Conservation (phyloP, 352 stramenopile species). For the Globisporangium abappressorium region DNA sequence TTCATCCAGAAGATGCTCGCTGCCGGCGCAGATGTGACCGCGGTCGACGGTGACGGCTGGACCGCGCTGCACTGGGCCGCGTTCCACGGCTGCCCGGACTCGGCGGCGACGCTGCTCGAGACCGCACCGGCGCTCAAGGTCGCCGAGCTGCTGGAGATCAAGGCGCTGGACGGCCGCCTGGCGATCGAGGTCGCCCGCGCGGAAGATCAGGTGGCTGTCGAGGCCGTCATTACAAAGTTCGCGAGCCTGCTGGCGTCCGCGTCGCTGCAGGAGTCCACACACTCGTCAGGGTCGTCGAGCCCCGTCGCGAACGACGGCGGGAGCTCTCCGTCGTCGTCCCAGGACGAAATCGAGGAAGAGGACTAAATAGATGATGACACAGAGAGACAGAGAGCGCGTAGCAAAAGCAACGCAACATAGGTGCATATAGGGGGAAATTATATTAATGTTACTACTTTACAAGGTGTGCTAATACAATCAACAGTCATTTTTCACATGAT, state of each 20-base stretch:
- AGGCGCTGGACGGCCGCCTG: conserved; percentile 59
- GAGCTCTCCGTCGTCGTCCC: neutral
- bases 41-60: conserved; percentile 75
- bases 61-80: conserved; percentile 82
- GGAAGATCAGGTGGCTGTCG: conserved; percentile 68
- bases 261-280: neutral
- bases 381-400: neutral
- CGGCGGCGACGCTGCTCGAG: conserved; percentile 57
- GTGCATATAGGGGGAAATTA: neutral
- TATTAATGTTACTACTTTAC: neutral
- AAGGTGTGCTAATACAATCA: conserved; percentile 1
- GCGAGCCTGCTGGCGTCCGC: conserved; percentile 15
- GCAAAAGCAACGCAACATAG: neutral
- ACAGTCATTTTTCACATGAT: neutral
- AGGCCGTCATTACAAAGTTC: conserved; percentile 57
- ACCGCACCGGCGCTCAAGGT: conserved; percentile 33
- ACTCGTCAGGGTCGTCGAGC: neutral
- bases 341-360: conserved; percentile 3
- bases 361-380: neutral
- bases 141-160: conserved; percentile 44
- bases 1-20: conserved; percentile 69
- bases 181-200: conserved; percentile 60
- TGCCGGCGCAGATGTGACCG: conserved; percentile 54
- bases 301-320: neutral
- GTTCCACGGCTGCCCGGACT: conserved; percentile 75